Evolutionary conservation across 139 green algal species (phyloP).

Genomic region (Mychonastes homosphaera): DNA sequence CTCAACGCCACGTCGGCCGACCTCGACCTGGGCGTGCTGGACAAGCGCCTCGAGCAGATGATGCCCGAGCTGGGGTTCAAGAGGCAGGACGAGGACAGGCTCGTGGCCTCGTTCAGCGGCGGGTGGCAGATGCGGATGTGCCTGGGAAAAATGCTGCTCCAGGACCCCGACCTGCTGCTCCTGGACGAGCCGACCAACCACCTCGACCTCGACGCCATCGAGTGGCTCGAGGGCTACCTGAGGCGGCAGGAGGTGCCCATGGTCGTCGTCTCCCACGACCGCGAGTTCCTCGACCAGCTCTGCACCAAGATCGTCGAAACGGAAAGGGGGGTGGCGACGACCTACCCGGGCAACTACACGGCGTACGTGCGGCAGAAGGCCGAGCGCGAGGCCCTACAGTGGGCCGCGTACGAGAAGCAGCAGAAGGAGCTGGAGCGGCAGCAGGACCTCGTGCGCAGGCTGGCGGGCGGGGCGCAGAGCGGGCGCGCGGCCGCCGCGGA

Average conservation of each 20-base stretch:
- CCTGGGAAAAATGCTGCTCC: slow-evolving; percentile 95
- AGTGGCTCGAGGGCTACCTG: slow-evolving; percentile 96
- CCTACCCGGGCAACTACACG: slow-evolving; percentile 84
- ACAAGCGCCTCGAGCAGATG: slow-evolving; percentile 95
- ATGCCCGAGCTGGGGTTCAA: slow-evolving; percentile 96
- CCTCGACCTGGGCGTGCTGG: slow-evolving; percentile 69
- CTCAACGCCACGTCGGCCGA: slow-evolving; percentile 60
- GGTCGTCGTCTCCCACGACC: slow-evolving; percentile 94
- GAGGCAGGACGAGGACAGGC: slow-evolving; percentile 65
- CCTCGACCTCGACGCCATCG: slow-evolving; percentile 92
- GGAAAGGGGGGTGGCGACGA: slow-evolving; percentile 74
- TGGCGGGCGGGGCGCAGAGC: slow-evolving; percentile 41
- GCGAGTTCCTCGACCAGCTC: slow-evolving; percentile 95
- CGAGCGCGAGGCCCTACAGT: slow-evolving; percentile 63
- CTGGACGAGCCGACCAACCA: slow-evolving; percentile 99
- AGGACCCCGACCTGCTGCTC: slow-evolving; percentile 85
- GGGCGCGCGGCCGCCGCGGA: slow-evolving; percentile 54
- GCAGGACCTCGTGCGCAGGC: slow-evolving; percentile 41
- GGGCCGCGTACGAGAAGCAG: slow-evolving; percentile 86
- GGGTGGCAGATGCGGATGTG: slow-evolving; percentile 99
- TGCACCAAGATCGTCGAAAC: slow-evolving; percentile 95
- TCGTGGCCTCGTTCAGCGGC: slow-evolving; percentile 55
- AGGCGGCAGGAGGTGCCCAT: slow-evolving; percentile 61
- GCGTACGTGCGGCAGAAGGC: slow-evolving; percentile 53
- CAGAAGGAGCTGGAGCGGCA: slow-evolving; percentile 89